Evolutionary conservation across 1,139 yeast genomes (phyloP), one percentile per base, ranked within the genome.

Genomic region (Candida mesenterica): DNA sequence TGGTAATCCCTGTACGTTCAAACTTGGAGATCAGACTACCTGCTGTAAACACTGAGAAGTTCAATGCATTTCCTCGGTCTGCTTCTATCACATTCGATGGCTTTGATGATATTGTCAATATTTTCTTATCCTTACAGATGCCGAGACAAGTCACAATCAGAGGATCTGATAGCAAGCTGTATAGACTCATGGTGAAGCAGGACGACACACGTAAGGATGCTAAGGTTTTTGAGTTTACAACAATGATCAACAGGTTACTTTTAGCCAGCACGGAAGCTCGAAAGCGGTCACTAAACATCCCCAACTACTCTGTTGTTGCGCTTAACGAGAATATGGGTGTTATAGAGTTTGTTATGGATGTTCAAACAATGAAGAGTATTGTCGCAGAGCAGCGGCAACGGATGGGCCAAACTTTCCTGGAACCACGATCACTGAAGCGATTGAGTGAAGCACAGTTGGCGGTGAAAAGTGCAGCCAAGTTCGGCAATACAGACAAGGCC

Each of bases 171-270:
- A 92, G 92, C 8, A 59, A 63, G 10, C 59, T 67, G 1, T 90
- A 89, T 55, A 75, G 82, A 23, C 70, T 94, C 19, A 72, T 94
- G 65, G 82, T 95, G 46, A 94, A 94, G 56, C 76, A 82, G 44
- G 99, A 94, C 57, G 98, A 94, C 61, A 82, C 95, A 8, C 68
- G 98, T 46, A 95, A 94, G 55, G 99, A 94, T 64, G 95, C 96
- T 4, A 84, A 95, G 47, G 77, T 92, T 33, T 87, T 92, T 76
- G 97, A 94, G 50, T 83, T 94, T 48, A 89, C 97, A 0, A 79
- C 89, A 1, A 84, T 90, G 62, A 81, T 92, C 55, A 92, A 90
- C 50, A 75, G 88, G 43, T 58, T 92, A 26, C 65, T 94, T 36
- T 61, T 69, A 16, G 70, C 74, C 22, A 85, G 86, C 51, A 72